Conservation (phyloP, 2,329 filamentous ascomycete genomes). For the Venturia pyrina region DNA sequence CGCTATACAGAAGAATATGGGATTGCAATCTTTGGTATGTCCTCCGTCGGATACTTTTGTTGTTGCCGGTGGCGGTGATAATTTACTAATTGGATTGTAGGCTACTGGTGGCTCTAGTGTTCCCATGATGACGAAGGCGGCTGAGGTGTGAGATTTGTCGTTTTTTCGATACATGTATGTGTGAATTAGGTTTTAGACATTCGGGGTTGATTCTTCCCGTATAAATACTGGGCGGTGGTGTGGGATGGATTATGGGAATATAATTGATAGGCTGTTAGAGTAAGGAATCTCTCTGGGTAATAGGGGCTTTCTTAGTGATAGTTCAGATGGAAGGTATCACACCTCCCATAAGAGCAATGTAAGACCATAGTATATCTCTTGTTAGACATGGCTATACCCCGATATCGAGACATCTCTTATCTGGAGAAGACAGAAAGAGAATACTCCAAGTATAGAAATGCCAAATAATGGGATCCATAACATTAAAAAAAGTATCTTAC, state of each 20-base stretch:
- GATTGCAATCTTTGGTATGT: constrained; percentile 7
- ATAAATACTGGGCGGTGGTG: background rate
- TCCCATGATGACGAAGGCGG: constrained; percentile 2
- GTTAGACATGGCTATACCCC: background rate
- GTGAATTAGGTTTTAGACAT: too few species aligned
- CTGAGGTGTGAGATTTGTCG: background rate
- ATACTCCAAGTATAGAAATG: background rate
- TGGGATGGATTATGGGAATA: background rate
- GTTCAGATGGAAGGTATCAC: too few species aligned
- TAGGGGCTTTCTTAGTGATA: too few species aligned
- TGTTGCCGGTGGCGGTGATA: too few species aligned
- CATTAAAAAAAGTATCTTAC: too few species aligned
- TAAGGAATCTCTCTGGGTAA: too few species aligned
- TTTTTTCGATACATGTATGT: too few species aligned
- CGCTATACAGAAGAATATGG: constrained; percentile 5
- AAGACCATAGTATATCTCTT: too few species aligned
- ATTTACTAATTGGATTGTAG: background rate
- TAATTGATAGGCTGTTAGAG: too few species aligned
- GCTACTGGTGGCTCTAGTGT: background rate
- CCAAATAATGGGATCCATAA: background rate
- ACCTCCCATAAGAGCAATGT: too few species aligned
- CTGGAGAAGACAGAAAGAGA: background rate
- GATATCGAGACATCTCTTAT: background rate
- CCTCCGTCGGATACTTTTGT: too few species aligned
- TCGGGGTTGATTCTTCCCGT: too few species aligned